Conservation (phyloP, 495 filamentous ascomycete species). For the Xylaria bambusicola region DNA sequence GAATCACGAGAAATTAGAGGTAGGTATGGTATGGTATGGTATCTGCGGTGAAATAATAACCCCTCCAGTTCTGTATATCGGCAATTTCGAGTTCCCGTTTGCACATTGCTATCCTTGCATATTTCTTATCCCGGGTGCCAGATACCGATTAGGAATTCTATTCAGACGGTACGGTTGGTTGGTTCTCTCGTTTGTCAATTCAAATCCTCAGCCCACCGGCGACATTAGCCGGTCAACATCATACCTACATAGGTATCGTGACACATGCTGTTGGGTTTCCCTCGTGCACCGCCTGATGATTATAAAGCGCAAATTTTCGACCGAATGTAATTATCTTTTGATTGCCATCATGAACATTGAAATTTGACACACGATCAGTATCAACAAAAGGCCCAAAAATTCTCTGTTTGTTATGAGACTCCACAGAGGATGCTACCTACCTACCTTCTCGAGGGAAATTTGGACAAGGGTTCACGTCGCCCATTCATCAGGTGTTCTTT, state of each 20-base stretch:
- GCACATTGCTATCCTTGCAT: neutral
- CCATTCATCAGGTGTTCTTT: slow-evolving; percentile 5
- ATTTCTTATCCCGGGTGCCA: neutral
- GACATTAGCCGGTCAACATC: neutral
- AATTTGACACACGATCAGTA: neutral
- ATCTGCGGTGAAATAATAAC: too few relatives aligned
- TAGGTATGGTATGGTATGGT: too few relatives aligned
- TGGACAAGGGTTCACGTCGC: slow-evolving; percentile 3
- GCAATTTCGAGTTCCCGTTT: too few relatives aligned
- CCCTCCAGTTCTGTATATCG: too few relatives aligned
- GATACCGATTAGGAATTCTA: neutral
- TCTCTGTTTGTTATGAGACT: neutral
- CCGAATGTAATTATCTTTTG: neutral
- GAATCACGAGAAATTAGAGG: neutral
- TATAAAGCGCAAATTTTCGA: too few relatives aligned
- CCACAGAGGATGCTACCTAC: slow-evolving; percentile 14
- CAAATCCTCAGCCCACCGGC: neutral
- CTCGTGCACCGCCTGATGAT: too few relatives aligned
- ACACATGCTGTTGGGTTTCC: too few relatives aligned
- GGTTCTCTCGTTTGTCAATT: too few relatives aligned
- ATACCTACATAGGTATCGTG: neutral
- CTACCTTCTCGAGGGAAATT: neutral
- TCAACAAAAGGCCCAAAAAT: neutral
- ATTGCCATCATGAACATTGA: neutral
- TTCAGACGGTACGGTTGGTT: too few relatives aligned